These are phyloP conservation scores for Lipomyces yamanashiensis DNA, from an alignment of 805 yeast species.

Conservation along the genomic window DNA sequence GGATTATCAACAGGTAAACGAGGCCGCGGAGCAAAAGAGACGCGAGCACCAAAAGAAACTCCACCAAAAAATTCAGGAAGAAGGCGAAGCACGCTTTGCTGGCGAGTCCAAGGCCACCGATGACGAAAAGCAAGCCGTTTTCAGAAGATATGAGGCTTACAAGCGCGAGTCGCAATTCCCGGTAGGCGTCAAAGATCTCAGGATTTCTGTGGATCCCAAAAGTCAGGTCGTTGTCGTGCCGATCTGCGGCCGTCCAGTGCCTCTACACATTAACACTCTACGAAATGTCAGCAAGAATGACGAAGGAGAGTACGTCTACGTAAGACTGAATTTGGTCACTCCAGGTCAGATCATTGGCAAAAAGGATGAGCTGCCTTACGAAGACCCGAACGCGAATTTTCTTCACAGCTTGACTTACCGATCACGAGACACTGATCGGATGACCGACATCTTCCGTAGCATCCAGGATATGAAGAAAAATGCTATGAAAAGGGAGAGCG, in stretches of 20 bases:
- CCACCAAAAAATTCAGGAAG: constrained; percentile 83
- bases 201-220: constrained; percentile 83
- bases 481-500: constrained; percentile 86
- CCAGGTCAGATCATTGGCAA: constrained; percentile 81
- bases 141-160: constrained; percentile 92
- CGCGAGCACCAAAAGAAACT: constrained; percentile 81
- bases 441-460: constrained; percentile 85
- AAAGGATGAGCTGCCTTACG: constrained; percentile 70
- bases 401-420: constrained; percentile 85
- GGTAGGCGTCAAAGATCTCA: constrained; percentile 74
- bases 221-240: constrained; percentile 90
- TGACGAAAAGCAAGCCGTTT: constrained; percentile 61
- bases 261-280: constrained; percentile 92
- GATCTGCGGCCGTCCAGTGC: constrained; percentile 94
- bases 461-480: constrained; percentile 92
- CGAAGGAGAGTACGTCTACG: constrained; percentile 91
- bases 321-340: constrained; percentile 88
- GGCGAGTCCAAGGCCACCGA: constrained; percentile 70
- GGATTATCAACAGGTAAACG: constrained; percentile 51
- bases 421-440: constrained; percentile 87
- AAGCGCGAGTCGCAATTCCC: constrained; percentile 94
- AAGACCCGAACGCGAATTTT: constrained; percentile 85
- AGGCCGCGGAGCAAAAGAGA: constrained; percentile 76
- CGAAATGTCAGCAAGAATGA: constrained; percentile 94
- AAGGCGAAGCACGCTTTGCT: constrained; percentile 81